phyloP scores from a whole-genome alignment of 192 early-diverging fungal species.

The Dispira simplex region DNA sequence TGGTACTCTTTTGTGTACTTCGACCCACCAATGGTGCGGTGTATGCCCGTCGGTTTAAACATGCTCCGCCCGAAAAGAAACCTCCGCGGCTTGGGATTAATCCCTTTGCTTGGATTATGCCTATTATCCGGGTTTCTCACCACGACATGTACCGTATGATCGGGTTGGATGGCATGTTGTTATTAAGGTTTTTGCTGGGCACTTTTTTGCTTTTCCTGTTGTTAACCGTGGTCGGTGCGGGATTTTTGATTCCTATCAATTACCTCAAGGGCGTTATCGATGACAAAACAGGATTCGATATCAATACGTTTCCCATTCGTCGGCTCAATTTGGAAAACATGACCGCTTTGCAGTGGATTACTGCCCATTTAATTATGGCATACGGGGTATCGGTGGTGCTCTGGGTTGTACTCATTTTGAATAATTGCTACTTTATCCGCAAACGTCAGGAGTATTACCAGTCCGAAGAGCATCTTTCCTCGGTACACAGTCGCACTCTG shows the following conservation, averaged over 20 bases:
- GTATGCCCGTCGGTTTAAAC: conserved; percentile 32
- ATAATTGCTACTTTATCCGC: conserved; percentile 32
- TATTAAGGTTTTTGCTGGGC: conserved; percentile 48
- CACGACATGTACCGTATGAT: conserved; percentile 40
- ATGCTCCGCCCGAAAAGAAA: conserved; percentile 24
- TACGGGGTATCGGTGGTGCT: conserved; percentile 43
- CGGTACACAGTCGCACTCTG: conserved; percentile 48
- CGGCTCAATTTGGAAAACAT: conserved; percentile 31
- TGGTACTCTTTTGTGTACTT: conserved; percentile 36
- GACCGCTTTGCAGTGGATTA: conserved; percentile 33
- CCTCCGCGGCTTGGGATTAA: conserved; percentile 48
- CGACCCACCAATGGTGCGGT: conserved; percentile 38
- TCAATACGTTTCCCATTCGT: conserved; percentile 20
- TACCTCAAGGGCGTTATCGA: conserved; percentile 36
- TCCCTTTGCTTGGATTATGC: conserved; percentile 44
- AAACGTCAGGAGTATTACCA: conserved; percentile 39
- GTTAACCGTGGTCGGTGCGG: conserved; percentile 39
- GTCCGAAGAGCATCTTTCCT: conserved; percentile 38
- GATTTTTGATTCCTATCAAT: conserved; percentile 47
- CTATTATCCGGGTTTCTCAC: conserved; percentile 40
- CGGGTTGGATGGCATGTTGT: conserved; percentile 54
- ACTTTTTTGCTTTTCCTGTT: conserved; percentile 36
- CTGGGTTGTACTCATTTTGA: conserved; percentile 29
- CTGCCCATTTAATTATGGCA: conserved; percentile 39
- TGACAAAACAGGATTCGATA: conserved; percentile 14